A percentile compares a stretch with the other conserved stretches of the same genome.
Conservation (phyloP, 2,329 filamentous ascomycete species). For the Fusarium proliferatum region DNA sequence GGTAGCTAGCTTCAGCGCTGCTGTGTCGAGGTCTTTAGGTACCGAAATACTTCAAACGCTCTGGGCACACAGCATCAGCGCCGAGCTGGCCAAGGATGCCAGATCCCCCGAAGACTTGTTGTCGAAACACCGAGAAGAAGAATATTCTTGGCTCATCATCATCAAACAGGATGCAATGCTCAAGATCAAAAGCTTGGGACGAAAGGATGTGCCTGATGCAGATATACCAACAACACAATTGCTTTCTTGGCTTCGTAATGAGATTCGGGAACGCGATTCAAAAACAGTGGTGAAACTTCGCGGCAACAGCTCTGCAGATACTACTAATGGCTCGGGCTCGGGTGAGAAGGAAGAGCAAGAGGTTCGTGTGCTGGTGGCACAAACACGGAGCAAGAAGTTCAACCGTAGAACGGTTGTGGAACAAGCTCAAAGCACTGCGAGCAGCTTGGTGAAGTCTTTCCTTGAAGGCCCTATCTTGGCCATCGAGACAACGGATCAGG, state of each 20-base stretch:
- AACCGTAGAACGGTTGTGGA: slow-evolving; percentile 90
- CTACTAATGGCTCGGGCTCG: slow-evolving; percentile 36
- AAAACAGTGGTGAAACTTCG: slow-evolving; percentile 63
- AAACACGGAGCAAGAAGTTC: slow-evolving; percentile 89
- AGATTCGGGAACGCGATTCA: slow-evolving; percentile 82
- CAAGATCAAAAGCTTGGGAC: slow-evolving; percentile 82
- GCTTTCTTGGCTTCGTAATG: slow-evolving; percentile 80
- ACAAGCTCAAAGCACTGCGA: slow-evolving; percentile 71
- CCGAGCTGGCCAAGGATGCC: slow-evolving; percentile 85
- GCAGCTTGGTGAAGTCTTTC: slow-evolving; percentile 75
- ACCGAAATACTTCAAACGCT: slow-evolving; percentile 81
- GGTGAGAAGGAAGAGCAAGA: slow-evolving; percentile 67
- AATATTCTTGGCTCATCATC: slow-evolving; percentile 87
- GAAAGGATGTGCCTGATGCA: slow-evolving; percentile 78
- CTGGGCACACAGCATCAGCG: slow-evolving; percentile 86
- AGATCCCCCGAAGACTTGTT: slow-evolving; percentile 83
- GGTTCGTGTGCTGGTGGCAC: slow-evolving; percentile 85
- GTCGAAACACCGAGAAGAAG: slow-evolving; percentile 79
- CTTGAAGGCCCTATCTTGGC: slow-evolving; percentile 84
- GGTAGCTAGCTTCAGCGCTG: slow-evolving; percentile 86
- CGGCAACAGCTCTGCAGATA: slow-evolving; percentile 47
- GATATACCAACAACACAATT: slow-evolving; percentile 81
- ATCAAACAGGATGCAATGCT: slow-evolving; percentile 82
- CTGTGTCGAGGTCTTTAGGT: slow-evolving; percentile 78
- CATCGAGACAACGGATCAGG: slow-evolving; percentile 86